Evolutionary conservation across 2,329 filamentous ascomycete genomes (phyloP), one percentile per base, ranked within the genome.

Genomic region (Pyrenophora graminea): DNA sequence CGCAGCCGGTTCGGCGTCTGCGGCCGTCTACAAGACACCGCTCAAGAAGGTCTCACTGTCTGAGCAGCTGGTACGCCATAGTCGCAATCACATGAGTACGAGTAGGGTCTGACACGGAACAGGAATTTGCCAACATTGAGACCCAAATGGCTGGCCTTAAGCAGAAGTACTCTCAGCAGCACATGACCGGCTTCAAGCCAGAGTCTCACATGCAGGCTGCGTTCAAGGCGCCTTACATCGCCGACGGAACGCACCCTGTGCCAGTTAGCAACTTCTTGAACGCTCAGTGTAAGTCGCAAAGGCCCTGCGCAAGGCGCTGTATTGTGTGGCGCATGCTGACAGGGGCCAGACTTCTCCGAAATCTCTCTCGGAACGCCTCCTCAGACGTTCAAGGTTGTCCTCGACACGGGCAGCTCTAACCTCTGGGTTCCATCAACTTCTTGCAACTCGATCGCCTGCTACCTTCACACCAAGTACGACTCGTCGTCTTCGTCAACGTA

Each of bases 381-480:
- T 30, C 94, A 99, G 80, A 83, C 79, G 64, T 99, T 99, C 86
- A 99, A 99, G 85, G 95, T 99, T 63, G 89, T 99, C 60, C 88
- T 99, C 60, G 94, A 99, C 76, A 99, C 94, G 23, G 94, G 94
- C 68, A 97, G 91, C 83, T 97, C 94, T 75, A 99, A 99, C 82
- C 85, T 99, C 59, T 99, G 95, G 95, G 92, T 99, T 54, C 95
- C 95, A 33, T 96, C 92, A 19, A 81, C 85, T 50, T 82, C 91
- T 71, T 99, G 95, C 77, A 87, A 84, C 72, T 97, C 92, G 72
- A 99, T 99, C 71, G 95, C 94, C 61, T 99, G 94, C 85, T 99
- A 93, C 79, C 86, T 99, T 54, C 94, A 99, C 83, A 86, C 78
- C 77, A 99, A 95, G 80, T 99, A 97, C 80, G 91, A 97, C 78